These are phyloP conservation scores for Cladosporium phlei DNA, from an alignment of 2,329 filamentous ascomycete genomes.

Conservation along the genomic window DNA sequence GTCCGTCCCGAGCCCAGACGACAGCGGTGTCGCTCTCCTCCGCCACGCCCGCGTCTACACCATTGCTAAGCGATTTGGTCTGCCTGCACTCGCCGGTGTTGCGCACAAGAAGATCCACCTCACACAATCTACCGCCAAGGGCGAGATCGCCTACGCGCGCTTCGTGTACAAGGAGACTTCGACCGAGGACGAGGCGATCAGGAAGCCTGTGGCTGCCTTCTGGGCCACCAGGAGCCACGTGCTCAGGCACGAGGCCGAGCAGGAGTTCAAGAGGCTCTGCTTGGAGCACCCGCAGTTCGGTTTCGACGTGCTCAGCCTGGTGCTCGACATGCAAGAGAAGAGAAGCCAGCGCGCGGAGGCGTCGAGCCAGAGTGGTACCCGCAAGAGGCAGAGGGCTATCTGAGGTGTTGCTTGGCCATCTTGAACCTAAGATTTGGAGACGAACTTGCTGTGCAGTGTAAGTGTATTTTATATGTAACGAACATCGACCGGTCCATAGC, in stretches of 20 bases:
- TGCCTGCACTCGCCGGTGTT: conserved; percentile 63
- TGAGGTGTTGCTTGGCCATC: background rate
- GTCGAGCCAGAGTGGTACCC: conserved; percentile 29
- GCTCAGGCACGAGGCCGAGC: conserved; percentile 77
- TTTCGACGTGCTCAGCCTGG: conserved; percentile 78
- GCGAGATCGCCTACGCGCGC: conserved; percentile 86
- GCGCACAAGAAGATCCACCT: conserved; percentile 89
- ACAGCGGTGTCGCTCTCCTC: conserved; percentile 76
- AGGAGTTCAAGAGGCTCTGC: conserved; percentile 78
- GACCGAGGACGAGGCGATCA: conserved; percentile 65
- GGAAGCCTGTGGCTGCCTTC: conserved; percentile 81
- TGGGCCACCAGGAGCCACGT: conserved; percentile 80
- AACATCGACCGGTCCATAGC: background rate
- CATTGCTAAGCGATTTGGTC: conserved; percentile 71
- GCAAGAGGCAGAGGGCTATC: conserved; percentile 35
- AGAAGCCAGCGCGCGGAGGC: conserved; percentile 34
- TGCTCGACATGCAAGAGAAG: conserved; percentile 49
- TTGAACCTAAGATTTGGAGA: background rate
- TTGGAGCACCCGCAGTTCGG: conserved; percentile 87
- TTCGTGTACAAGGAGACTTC: conserved; percentile 79
- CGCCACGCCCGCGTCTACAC: conserved; percentile 89
- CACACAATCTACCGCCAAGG: conserved; percentile 78
- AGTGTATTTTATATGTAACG: background rate
- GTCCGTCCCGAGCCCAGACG: conserved; percentile 61
- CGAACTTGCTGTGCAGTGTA: background rate